These are phyloP conservation scores for Arthrinium puccinioides DNA, from an alignment of 2,329 filamentous ascomycete genomes.

Conservation along the genomic window DNA sequence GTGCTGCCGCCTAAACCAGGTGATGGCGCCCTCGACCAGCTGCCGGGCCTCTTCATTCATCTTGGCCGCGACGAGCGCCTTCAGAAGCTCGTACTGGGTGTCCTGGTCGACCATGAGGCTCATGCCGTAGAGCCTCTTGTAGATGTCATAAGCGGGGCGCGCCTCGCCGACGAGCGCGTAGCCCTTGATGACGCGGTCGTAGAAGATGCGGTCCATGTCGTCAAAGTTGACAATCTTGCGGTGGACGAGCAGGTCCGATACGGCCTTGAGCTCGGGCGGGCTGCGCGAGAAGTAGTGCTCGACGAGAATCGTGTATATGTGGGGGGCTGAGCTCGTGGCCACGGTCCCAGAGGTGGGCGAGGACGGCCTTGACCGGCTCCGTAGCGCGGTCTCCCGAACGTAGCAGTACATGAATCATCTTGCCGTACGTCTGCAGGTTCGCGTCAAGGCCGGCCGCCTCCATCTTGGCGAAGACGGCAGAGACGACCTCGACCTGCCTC, in stretches of 20 bases:
- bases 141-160: conserved; percentile 39
- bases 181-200: conserved; percentile 46
- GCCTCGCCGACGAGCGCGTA: conserved; percentile 50
- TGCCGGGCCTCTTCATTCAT: conserved; percentile 12
- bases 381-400: conserved; percentile 32
- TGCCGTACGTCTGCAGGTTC: conserved; percentile 59
- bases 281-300: conserved; percentile 55
- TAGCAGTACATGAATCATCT: conserved; percentile 61
- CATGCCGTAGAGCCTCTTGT: conserved; percentile 33
- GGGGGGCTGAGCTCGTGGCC: conserved; percentile 47
- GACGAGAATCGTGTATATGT: conserved; percentile 70
- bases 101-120: conserved; percentile 33
- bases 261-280: conserved; percentile 51
- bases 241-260: conserved; percentile 51
- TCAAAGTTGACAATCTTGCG: conserved; percentile 25
- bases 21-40: conserved; percentile 15
- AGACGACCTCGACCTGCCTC: conserved; percentile 44
- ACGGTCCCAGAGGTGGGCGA: conserved; percentile 51
- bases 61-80: conserved; percentile 10
- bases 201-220: conserved; percentile 41
- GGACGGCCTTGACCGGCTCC: conserved; percentile 50
- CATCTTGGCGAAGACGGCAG: conserved; percentile 35
- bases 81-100: conserved; percentile 36
- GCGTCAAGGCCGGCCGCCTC: conserved; percentile 47
- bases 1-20: conserved; percentile 10